Conservation (phyloP, 2,329 filamentous ascomycete genomes). For the Ceratocystis cacaofunesta region DNA sequence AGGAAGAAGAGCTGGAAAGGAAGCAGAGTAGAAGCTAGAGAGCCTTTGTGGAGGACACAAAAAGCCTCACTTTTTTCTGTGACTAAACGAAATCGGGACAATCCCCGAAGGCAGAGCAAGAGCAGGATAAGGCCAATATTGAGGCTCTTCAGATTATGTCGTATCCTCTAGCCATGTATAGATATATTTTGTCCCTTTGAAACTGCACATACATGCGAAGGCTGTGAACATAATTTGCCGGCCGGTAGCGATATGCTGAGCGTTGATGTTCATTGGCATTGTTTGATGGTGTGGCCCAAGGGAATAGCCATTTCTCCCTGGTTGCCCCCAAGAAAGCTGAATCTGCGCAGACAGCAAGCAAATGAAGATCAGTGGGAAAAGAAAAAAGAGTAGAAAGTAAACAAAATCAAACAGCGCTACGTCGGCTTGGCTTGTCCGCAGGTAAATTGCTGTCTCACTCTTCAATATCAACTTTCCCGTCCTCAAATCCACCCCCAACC, state of each 20-base stretch:
- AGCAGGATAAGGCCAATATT: not conserved
- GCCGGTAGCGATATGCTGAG: no score
- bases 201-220: not conserved
- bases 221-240: not conserved
- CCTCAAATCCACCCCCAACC: no score
- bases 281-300: no score
- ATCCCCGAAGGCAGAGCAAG: not conserved
- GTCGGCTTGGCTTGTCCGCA: no score
- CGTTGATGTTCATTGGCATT: no score
- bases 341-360: not conserved
- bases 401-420: no score
- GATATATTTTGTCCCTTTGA: not conserved
- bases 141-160: not conserved
- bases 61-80: not conserved
- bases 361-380: not conserved
- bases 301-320: no score
- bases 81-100: not conserved
- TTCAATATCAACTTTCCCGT: no score
- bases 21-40: not conserved
- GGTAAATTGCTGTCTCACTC: no score
- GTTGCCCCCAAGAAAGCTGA: not conserved
- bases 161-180: not conserved
- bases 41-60: not conserved
- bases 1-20: not conserved
- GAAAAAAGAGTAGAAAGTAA: not conserved